A percentile compares a stretch with the other conserved stretches of the same genome.
These are phyloP conservation scores for Domatiomyces globalis DNA, from an alignment of 2,329 filamentous ascomycete species.

Conservation along the genomic window DNA sequence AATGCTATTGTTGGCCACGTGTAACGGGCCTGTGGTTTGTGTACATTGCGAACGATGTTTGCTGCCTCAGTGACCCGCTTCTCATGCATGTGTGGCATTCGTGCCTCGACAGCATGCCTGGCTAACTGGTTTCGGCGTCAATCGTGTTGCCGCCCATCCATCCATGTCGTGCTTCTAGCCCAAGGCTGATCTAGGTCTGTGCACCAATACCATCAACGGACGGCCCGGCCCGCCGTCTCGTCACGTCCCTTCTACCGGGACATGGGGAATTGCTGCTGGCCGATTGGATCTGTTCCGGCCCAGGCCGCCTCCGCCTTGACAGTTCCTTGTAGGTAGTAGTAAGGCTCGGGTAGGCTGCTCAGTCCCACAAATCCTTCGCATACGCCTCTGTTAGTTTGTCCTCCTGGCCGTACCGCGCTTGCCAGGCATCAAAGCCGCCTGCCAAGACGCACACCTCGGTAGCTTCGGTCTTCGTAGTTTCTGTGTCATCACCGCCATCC, in stretches of 20 bases:
- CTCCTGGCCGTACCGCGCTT: conserved; percentile 65
- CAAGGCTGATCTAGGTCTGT: too few relatives aligned
- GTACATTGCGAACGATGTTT: background rate
- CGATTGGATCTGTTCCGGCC: background rate
- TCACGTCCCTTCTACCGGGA: background rate
- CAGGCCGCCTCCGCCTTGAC: too few relatives aligned
- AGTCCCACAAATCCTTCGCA: conserved; percentile 67
- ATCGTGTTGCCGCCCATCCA: too few relatives aligned
- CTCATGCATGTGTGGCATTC: background rate
- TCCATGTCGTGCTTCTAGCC: too few relatives aligned
- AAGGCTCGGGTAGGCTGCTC: background rate
- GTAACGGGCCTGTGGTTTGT: background rate
- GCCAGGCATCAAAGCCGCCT: conserved; percentile 76
- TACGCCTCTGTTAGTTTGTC: conserved; percentile 70
- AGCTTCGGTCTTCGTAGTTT: conserved; percentile 8
- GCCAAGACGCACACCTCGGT: conserved; percentile 70
- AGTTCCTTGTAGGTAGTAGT: too few relatives aligned
- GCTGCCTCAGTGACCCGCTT: background rate
- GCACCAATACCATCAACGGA: background rate
- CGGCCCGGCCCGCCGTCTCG: too few relatives aligned
- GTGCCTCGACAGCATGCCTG: background rate
- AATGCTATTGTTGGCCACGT: background rate
- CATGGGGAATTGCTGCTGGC: too few relatives aligned
- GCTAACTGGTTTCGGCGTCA: background rate
- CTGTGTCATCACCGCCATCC: conserved; percentile 2